phyloP scores from a whole-genome alignment of 1,284 basidiomycete genomes.

The Rhodotorula sp. region DNA sequence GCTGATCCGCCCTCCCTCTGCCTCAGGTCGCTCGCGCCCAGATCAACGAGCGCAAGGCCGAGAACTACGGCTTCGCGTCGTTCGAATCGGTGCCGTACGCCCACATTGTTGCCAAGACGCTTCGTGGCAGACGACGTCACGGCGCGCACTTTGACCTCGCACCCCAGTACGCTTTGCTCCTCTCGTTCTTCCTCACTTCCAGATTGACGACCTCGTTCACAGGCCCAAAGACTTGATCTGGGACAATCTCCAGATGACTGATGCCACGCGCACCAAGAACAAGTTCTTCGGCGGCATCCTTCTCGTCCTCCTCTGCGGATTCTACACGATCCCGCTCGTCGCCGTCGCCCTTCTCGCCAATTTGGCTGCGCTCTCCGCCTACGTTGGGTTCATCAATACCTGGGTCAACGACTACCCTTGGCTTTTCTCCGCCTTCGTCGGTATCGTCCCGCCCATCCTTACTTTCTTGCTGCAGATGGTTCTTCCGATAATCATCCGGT shows the following conservation, averaged over 20 bases:
- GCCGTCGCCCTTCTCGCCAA: conserved; percentile 62
- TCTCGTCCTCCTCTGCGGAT: conserved; percentile 68
- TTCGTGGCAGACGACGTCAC: conserved; percentile 67
- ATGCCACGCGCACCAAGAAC: conserved; percentile 65
- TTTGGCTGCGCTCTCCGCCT: conserved; percentile 52
- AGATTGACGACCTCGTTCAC: conserved; percentile 28
- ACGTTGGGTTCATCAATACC: conserved; percentile 65
- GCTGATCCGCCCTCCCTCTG: conserved; percentile 59
- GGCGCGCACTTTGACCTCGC: conserved; percentile 69
- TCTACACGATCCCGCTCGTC: conserved; percentile 86
- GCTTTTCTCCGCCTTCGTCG: conserved; percentile 45
- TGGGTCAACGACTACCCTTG: conserved; percentile 57
- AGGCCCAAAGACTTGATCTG: conserved; percentile 61
- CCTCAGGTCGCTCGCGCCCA: conserved; percentile 43
- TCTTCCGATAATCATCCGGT: conserved; percentile 82
- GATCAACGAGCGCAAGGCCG: conserved; percentile 56
- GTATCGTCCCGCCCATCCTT: conserved; percentile 78
- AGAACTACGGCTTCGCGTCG: conserved; percentile 78
- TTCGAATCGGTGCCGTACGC: conserved; percentile 91
- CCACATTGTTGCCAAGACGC: conserved; percentile 72
- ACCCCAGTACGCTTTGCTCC: conserved; percentile 56
- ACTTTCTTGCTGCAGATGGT: conserved; percentile 86
- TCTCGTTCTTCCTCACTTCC: no score
- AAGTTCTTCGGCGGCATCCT: conserved; percentile 70
- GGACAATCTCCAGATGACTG: conserved; percentile 76